Conservation (phyloP, 176 grass and related monocot genomes). For the Thalia dealbata region DNA sequence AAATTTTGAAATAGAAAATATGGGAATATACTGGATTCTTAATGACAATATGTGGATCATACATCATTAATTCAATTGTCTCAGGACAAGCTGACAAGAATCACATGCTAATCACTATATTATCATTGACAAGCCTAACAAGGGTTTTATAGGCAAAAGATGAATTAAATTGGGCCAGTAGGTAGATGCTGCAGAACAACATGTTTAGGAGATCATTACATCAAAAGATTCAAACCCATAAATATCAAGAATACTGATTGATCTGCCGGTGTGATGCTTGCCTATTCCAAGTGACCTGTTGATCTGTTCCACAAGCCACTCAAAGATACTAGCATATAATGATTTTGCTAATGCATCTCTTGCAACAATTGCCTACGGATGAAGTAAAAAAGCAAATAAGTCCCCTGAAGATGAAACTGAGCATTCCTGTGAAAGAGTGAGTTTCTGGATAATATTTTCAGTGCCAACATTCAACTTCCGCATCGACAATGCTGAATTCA, state of each 20-base stretch:
- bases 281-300: slow-evolving; percentile 85
- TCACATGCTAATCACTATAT: too few species aligned
- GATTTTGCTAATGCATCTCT: slow-evolving; percentile 95
- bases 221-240: slow-evolving; percentile 97
- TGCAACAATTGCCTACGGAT: slow-evolving; percentile 66
- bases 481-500: slow-evolving; percentile 70
- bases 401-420: slow-evolving; percentile 11
- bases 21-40: neutral
- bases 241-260: slow-evolving; percentile 97
- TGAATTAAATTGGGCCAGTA: neutral
- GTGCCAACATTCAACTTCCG: slow-evolving; percentile 93
- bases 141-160: too few species aligned
- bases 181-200: slow-evolving; percentile 11
- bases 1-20: neutral
- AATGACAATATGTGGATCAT: neutral
- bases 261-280: slow-evolving; percentile 80
- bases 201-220: slow-evolving; percentile 34
- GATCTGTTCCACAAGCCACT: slow-evolving; percentile 95
- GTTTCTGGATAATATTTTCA: slow-evolving; percentile 95
- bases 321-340: slow-evolving; percentile 89
- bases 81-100: too few species aligned
- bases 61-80: too few species aligned
- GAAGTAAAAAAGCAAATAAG: slow-evolving; percentile 22
- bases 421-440: slow-evolving; percentile 77
- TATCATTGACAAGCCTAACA: too few species aligned